A percentile compares a stretch with the other conserved stretches of the same genome.
These are phyloP conservation scores for Populus hybrid DNA, from an alignment of 441 rosid species.

Conservation along the genomic window DNA sequence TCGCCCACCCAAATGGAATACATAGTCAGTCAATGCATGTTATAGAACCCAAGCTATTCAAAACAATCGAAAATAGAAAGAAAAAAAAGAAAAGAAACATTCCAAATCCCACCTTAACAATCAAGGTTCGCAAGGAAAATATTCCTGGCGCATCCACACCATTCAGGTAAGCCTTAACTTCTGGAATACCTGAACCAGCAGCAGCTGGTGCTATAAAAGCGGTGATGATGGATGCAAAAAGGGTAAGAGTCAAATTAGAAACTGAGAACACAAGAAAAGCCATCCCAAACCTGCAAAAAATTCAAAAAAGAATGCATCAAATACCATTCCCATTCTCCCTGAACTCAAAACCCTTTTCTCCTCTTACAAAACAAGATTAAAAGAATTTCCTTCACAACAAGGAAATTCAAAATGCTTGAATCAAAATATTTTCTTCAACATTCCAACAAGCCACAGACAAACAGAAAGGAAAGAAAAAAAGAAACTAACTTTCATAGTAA, in stretches of 20 bases:
- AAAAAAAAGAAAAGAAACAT: neutral
- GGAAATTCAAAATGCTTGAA: too few relatives aligned
- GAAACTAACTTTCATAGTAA: neutral
- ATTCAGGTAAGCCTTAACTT: slow-evolving; percentile 86
- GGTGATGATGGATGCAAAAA: slow-evolving; percentile 61
- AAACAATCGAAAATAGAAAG: neutral
- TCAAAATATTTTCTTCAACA: too few relatives aligned
- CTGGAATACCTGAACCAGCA: slow-evolving; percentile 92
- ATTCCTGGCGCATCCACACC: slow-evolving; percentile 91
- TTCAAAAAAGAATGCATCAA: neutral
- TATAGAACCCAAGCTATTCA: neutral
- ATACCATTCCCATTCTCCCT: neutral
- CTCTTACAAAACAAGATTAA: too few relatives aligned
- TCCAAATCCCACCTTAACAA: slow-evolving; percentile 53
- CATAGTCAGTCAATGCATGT: neutral
- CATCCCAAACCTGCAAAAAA: slow-evolving; percentile 47
- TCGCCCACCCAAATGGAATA: neutral
- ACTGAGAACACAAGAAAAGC: slow-evolving; percentile 63
- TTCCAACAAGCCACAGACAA: too few relatives aligned
- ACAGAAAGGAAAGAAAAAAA: neutral
- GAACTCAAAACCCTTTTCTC: neutral
- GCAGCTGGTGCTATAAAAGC: slow-evolving; percentile 72
- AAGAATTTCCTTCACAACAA: too few relatives aligned
- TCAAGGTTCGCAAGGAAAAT: slow-evolving; percentile 57
- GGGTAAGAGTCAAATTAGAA: slow-evolving; percentile 63